These are phyloP conservation scores for Pestalotiopsis sp. DNA, from an alignment of 2,329 filamentous ascomycete genomes.

Conservation along the genomic window DNA sequence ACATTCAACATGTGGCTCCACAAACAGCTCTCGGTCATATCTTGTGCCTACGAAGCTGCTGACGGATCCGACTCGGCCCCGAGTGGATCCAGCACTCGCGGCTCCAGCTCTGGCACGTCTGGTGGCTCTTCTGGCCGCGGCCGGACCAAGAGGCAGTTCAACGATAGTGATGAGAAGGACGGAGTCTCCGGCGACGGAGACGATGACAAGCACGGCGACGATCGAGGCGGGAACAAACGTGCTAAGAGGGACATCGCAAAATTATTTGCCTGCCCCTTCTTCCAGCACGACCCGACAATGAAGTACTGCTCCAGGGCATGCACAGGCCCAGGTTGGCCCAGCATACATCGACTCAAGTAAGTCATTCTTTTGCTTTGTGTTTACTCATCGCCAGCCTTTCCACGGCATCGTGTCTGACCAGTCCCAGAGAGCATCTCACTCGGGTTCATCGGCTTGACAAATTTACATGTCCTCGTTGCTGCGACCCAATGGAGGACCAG, in stretches of 20 bases:
- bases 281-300: conserved; percentile 33
- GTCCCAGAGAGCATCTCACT: conserved; percentile 29
- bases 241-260: conserved; percentile 33
- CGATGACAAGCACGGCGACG: conserved; percentile 29
- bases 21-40: conserved; percentile 29
- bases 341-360: conserved; percentile 32
- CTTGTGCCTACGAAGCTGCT: conserved; percentile 28
- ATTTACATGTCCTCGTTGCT: conserved; percentile 28
- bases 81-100: conserved; percentile 8
- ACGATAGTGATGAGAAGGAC: conserved; percentile 26
- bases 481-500: conserved; percentile 22
- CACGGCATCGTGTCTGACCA: neutral
- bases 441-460: conserved; percentile 28
- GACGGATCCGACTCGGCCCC: conserved; percentile 20
- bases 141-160: conserved; percentile 28
- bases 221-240: conserved; percentile 37
- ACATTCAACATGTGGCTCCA: conserved; percentile 30
- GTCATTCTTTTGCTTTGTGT: neutral
- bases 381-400: neutral
- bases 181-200: conserved; percentile 27
- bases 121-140: conserved; percentile 15
- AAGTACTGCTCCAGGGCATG: conserved; percentile 24
- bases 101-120: conserved; percentile 17
- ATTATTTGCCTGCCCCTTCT: conserved; percentile 37
- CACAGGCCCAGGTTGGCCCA: conserved; percentile 26